Base-by-base conservation (phyloP, 306 rosid species). In the Ormosia semicastrata region DNA sequence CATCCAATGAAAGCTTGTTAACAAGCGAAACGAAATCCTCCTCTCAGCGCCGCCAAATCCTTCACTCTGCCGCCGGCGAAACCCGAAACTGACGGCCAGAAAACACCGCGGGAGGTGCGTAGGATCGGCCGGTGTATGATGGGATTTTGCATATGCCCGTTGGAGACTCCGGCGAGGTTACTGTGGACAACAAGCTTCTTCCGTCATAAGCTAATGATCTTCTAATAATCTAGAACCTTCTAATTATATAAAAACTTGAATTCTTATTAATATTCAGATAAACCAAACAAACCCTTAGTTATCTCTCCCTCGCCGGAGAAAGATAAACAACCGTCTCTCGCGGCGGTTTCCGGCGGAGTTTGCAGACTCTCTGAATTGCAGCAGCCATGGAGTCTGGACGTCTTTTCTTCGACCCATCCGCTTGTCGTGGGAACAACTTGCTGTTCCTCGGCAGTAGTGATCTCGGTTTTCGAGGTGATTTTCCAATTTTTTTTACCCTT, bases 161-260 rank as follows among this genome's bases (percentile, higher is more conserved):
- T 95, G 73, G 94, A 90, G 75, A 92, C 90, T 71, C 97, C 98
- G 72, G 98, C 98, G 78, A 91, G 98, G 90, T 87, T 95, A 43
- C 98, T 93, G 3, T 95, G 99, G 99, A 95, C 90, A 46, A 95
- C 99, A 2, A 95, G 99, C 72, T 95, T 95, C 91, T 95, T 95
- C 96, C 99, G 99, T 77, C 99, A 95, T 86, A 95, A 92, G 99
- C 74, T 95, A 41, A 93, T 93, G 98, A 92, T 95, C 87, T 93
- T 93, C 75, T 95, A 91, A 89, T 6, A n/a, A 24, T 24, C 24
- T 24, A 24, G 24, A 24, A 24, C 24, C 24, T 1, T 24, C 24
- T 24, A 24, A 24, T 24, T 24, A 24, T 24, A 24, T 24, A 24
- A 8, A 15, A 24, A 53, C 6, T n/a, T 1, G 1, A 43, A 43